Evolutionary conservation across 106 monocot genomes (phyloP), one percentile per base, ranked within the genome.

Genomic region (Dendrobium officinale): DNA sequence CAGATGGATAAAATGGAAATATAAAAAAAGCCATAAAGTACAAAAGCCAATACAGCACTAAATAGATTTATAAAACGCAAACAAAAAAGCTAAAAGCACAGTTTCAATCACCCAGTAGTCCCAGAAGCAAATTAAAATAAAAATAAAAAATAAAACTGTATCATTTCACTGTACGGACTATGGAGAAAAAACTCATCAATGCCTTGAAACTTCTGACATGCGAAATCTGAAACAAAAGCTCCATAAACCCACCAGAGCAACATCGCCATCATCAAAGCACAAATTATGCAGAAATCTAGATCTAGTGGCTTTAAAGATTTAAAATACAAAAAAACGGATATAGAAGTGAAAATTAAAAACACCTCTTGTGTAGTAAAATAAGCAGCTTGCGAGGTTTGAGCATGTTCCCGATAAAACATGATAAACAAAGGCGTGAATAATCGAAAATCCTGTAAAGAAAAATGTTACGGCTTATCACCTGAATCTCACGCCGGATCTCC

Each of bases 401-500:
- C 64, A 66, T 27, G 24, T 66, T 26, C 26, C 33, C 37, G 10
- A 70, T 70, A 33, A 0, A 70, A 70, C 19, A 70, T 10, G 4
- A 70, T 13, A 70, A 33, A 15, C 11, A 29, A 2, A 70, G 70
- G 33, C 33, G 0, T 70, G 70, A 29, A 29, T 15, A 19, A 13
- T 68, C 13, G 2, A 29, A 22, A 70, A 37, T 2, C 29, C 29
- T 2, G 33, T 22, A 61, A 61, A 80, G 55, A 3, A 13, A 37
- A 56, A 1, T 9, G 6, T 26, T 61, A 20, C 73, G 15, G 11
- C 33, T 48, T 49, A 37, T 85, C 67, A 93, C 92, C 92, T 95
- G 92, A 64, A 95, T 91, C 89, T 95, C 95, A 49, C 82, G 72
- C 9, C 92, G 87, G 49, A 92, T 93, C 58, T 86, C 89, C 10